phyloP scores from a whole-genome alignment of 805 yeast species.

The Hanseniaspora meyeri region DNA sequence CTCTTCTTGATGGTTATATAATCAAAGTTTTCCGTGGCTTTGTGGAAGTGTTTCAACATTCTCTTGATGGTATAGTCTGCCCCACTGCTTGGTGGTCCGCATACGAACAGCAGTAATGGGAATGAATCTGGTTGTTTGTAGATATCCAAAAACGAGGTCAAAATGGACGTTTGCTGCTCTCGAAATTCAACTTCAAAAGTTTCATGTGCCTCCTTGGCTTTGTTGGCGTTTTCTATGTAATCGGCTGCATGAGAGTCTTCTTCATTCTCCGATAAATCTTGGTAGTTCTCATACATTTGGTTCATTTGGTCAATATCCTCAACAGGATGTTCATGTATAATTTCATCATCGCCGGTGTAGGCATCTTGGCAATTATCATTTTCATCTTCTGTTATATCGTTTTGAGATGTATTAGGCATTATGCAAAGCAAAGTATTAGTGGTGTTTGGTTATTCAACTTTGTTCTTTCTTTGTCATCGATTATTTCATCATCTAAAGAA shows the following conservation, averaged over 20 bases:
- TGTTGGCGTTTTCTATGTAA: background rate
- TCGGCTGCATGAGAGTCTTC: background rate
- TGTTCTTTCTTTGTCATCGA: background rate
- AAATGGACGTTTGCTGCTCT: background rate
- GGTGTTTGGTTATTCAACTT: background rate
- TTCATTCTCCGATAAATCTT: background rate
- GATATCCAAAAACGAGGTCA: constrained; percentile 3
- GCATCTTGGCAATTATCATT: background rate
- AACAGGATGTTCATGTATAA: background rate
- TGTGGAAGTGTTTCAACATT: background rate
- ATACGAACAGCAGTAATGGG: constrained; percentile 1
- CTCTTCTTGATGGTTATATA: constrained; percentile 1
- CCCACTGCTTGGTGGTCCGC: constrained; percentile 6
- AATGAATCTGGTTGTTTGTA: background rate
- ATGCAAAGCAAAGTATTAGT: background rate
- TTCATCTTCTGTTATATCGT: background rate
- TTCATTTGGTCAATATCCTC: background rate
- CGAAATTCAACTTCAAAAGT: background rate
- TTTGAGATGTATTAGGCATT: background rate
- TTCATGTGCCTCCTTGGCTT: background rate
- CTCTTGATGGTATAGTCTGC: background rate
- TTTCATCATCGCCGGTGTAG: too few species aligned
- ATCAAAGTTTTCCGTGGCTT: background rate
- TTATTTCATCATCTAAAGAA: background rate
- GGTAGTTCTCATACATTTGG: background rate